Evolutionary conservation across 805 yeast species (phyloP), one percentile per base, ranked within the genome.

Genomic region (Sugiyamaella lignohabitans): DNA sequence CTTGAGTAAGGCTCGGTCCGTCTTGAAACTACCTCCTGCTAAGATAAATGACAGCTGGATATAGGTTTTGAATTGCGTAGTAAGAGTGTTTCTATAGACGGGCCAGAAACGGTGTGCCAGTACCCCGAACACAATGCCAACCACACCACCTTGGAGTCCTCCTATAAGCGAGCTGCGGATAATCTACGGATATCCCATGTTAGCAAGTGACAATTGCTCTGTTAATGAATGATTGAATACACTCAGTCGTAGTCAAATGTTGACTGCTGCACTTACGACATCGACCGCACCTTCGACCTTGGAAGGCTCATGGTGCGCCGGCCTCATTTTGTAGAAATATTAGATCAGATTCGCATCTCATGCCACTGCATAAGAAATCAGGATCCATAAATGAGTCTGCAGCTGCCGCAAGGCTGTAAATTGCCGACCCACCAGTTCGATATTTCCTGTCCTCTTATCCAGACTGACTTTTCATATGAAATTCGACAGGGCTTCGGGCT

Each of bases 231-330:
- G n/a, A n/a, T n/a, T n/a, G n/a, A n/a, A n/a, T n/a, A n/a, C n/a
- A n/a, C n/a, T n/a, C n/a, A n/a, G n/a, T n/a, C n/a, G n/a, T n/a
- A n/a, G n/a, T 19, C 29, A 16, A 44, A 8, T 6, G 10, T 17
- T 17, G 21, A 10, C 14, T 17, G 29, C 32, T 4, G 20, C 6
- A 49, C 58, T 4, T 46, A 54, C 58, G 10, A 49, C 53, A 22
- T 57, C 50, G 3, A 47, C 42, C n/a, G 61, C 61, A 16, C 58
- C 59, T 10, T 53, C 45, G 24, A 58, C 38, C 42, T 45, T 45
- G 21, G 42, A 44, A 4, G 58, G 57, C 35, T 55, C 57, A 32
- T 58, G 60, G 37, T 58, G 61, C 6, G 59, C 55, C 4, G 60
- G 61, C 23, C 56, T 32, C 50, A 49, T 49, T 23, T 38, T 38